These are phyloP conservation scores for Corymbia maculata DNA, from an alignment of 345 rosid genomes.

Conservation along the genomic window DNA sequence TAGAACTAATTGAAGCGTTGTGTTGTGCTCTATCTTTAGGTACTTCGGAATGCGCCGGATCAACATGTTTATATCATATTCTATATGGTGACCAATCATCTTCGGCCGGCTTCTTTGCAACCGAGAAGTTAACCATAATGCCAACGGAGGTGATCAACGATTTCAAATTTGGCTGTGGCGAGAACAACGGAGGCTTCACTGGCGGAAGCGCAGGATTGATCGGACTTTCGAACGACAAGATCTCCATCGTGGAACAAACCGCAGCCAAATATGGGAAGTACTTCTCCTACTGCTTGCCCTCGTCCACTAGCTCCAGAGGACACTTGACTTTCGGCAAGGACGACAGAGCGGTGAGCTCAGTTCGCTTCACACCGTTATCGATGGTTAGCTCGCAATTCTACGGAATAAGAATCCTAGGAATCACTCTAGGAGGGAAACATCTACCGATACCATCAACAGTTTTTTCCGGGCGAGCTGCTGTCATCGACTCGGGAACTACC, in stretches of 20 bases:
- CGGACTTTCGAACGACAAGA: neutral
- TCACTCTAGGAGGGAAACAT: neutral
- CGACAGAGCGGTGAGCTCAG: neutral
- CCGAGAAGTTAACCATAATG: neutral
- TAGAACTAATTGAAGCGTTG: neutral
- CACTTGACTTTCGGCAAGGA: conserved; percentile 6
- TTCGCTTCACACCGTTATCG: conserved; percentile 13
- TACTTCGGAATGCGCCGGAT: neutral
- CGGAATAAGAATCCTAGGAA: conserved; percentile 6
- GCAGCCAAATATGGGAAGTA: conserved; percentile 1
- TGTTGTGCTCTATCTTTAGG: neutral
- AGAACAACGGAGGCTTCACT: neutral
- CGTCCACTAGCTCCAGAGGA: conserved; percentile 7
- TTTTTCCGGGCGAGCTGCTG: neutral
- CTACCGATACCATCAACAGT: neutral
- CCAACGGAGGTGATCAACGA: neutral
- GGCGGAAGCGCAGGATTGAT: neutral
- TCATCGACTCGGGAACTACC: conserved; percentile 22
- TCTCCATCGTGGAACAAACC: conserved; percentile 6
- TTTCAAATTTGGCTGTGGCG: conserved; percentile 19
- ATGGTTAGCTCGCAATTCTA: neutral
- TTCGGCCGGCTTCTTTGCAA: neutral
- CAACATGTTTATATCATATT: conserved; percentile 2
- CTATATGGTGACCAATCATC: neutral
- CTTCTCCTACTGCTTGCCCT: conserved; percentile 22